A percentile compares a stretch with the other conserved stretches of the same genome.
These are phyloP conservation scores for Cinchona pubescens DNA, from an alignment of 257 asterid genomes.

Conservation along the genomic window DNA sequence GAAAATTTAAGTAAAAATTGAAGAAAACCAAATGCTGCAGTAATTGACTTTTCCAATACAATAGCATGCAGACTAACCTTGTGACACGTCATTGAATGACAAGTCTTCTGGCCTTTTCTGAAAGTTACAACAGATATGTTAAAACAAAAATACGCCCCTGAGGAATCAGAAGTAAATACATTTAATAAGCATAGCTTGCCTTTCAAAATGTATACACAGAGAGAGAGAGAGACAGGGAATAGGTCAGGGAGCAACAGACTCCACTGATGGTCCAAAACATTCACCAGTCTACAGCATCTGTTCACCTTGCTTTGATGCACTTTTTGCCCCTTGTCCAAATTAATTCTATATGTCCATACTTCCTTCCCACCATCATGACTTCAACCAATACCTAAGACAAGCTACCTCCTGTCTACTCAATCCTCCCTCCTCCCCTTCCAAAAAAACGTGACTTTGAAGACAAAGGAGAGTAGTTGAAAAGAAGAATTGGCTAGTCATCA, in stretches of 20 bases:
- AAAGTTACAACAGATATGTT: constrained; percentile 24
- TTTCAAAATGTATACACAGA: no score
- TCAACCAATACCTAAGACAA: background rate
- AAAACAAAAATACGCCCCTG: constrained; percentile 13
- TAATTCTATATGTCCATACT: background rate
- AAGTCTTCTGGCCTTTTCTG: constrained; percentile 49
- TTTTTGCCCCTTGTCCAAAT: background rate
- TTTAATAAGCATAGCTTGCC: constrained; percentile 3
- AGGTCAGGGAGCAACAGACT: background rate
- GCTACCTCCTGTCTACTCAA: background rate
- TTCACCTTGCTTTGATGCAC: background rate
- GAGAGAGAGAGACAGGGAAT: background rate
- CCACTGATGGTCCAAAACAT: background rate
- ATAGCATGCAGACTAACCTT: constrained; percentile 49
- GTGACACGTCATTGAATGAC: constrained; percentile 28
- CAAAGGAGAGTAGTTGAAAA: background rate
- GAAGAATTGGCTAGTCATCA: background rate
- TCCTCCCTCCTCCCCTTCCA: background rate
- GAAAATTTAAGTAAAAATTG: background rate
- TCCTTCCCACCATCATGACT: background rate
- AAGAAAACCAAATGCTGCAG: background rate
- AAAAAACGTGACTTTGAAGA: background rate
- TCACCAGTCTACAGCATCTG: background rate
- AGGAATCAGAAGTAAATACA: background rate
- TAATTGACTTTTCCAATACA: background rate